Percentiles rank a stretch among this genome's conserved stretches.
phyloP scores from a whole-genome alignment of 140 eudicot species.

The Senecio squalidus region DNA sequence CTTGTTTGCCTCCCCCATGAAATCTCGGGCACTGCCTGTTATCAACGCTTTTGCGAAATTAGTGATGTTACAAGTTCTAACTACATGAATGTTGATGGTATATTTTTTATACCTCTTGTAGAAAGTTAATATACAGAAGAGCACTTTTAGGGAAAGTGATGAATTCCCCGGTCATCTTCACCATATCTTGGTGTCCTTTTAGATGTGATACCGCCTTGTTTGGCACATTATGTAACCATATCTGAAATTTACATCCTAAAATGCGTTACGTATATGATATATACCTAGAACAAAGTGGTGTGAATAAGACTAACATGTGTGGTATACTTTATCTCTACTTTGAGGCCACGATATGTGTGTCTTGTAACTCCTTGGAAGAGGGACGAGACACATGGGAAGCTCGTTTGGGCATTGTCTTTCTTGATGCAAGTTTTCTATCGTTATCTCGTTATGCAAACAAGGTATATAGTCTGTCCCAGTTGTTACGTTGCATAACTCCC shows the following conservation, averaged over 20 bases:
- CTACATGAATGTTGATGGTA: background rate
- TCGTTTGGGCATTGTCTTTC: conserved; percentile 84
- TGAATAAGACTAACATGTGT: background rate
- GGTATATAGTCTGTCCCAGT: conserved; percentile 74
- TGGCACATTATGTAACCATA: conserved; percentile 84
- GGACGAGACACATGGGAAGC: conserved; percentile 69
- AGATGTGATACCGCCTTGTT: conserved; percentile 55
- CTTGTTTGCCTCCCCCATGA: conserved; percentile 87
- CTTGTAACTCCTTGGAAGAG: conserved; percentile 59
- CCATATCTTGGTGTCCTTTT: conserved; percentile 83
- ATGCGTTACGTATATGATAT: background rate
- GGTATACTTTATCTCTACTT: conserved; percentile 86
- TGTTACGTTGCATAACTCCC: conserved; percentile 68
- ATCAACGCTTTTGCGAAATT: too few relatives aligned
- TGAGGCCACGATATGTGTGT: conserved; percentile 66
- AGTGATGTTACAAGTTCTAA: too few relatives aligned
- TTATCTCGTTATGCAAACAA: conserved; percentile 64
- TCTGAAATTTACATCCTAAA: conserved; percentile 47
- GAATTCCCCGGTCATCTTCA: conserved; percentile 71
- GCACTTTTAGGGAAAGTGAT: conserved; percentile 89
- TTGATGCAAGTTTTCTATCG: conserved; percentile 35
- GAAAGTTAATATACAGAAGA: conserved; percentile 63
- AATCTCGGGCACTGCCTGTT: conserved; percentile 67
- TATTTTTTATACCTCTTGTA: conserved; percentile 49
- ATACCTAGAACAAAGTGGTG: background rate